Percentiles rank a stretch among this genome's conserved stretches.
Conservation (phyloP, 306 rosid genomes). For the Abrus pulchellus region DNA sequence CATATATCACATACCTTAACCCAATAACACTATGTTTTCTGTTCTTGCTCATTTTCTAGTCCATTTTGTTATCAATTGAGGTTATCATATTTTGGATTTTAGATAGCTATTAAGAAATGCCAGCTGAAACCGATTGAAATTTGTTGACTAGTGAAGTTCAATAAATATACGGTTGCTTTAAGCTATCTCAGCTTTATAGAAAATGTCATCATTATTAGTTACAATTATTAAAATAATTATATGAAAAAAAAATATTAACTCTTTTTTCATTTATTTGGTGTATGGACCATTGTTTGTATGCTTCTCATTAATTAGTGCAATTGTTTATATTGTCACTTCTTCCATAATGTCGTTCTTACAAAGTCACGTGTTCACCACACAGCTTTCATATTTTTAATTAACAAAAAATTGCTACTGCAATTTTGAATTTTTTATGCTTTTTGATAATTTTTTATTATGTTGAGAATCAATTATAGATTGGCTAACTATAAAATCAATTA, state of each 20-base stretch:
- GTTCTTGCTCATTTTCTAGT: background rate
- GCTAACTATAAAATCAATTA: too few relatives aligned
- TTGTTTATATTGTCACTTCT: slow-evolving; percentile 10
- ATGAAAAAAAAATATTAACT: too few relatives aligned
- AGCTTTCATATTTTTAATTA: too few relatives aligned
- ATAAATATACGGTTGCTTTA: background rate
- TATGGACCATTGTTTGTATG: slow-evolving; percentile 28
- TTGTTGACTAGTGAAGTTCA: background rate
- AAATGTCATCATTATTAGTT: background rate
- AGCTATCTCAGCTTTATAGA: background rate
- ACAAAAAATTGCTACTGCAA: background rate
- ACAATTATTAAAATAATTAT: background rate
- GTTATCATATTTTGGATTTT: background rate
- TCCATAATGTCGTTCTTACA: background rate
- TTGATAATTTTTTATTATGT: background rate
- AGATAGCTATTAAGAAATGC: background rate
- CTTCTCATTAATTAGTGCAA: background rate
- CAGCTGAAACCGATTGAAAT: background rate
- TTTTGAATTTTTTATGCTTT: background rate
- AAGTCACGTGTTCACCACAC: background rate
- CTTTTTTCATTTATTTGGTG: background rate
- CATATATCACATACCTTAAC: slow-evolving; percentile 1
- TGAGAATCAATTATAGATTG: too few relatives aligned
- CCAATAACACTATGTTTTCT: background rate
- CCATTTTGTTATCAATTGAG: background rate